A percentile compares a stretch with the other conserved stretches of the same genome.
These are phyloP conservation scores for Clavispora carvajalis DNA, from an alignment of 805 yeast species.

Conservation along the genomic window DNA sequence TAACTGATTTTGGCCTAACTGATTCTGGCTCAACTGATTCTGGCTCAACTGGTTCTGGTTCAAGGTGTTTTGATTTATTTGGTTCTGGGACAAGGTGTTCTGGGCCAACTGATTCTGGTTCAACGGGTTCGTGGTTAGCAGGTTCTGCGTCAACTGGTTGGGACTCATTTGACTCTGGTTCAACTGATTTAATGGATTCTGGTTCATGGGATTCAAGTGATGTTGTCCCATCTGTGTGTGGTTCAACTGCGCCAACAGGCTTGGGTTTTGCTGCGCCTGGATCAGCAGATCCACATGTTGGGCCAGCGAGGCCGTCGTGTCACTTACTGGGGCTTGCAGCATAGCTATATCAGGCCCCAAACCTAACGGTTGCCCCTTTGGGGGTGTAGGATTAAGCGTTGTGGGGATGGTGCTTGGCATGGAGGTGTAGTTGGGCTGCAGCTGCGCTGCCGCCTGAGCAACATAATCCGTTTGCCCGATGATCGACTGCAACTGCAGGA, in stretches of 20 bases:
- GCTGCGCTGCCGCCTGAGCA: conserved; percentile 21
- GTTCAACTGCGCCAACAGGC: not conserved
- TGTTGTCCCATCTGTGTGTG: conserved; percentile 1
- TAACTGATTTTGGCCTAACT: not conserved
- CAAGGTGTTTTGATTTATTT: not conserved
- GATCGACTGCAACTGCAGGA: conserved; percentile 39
- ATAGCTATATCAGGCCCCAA: not conserved
- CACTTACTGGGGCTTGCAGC: not conserved
- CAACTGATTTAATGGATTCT: conserved; percentile 2
- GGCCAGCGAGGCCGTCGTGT: conserved; percentile 1
- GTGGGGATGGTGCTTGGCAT: conserved; percentile 39
- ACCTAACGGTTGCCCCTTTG: not conserved
- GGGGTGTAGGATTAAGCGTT: conserved; percentile 20
- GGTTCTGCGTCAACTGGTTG: not conserved
- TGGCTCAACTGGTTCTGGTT: not conserved
- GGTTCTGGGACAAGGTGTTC: not conserved
- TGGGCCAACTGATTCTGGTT: not conserved
- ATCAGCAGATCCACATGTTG: conserved; percentile 1
- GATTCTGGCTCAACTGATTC: not conserved
- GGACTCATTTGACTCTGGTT: not conserved
- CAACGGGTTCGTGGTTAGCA: not conserved
- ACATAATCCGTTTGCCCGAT: conserved; percentile 30
- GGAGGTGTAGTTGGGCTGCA: conserved; percentile 20
- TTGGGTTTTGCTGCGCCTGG: not conserved
- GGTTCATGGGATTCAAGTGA: conserved; percentile 4